Evolutionary conservation across 345 rosid species (phyloP).

Genomic region (Eutrema heterophyllum): DNA sequence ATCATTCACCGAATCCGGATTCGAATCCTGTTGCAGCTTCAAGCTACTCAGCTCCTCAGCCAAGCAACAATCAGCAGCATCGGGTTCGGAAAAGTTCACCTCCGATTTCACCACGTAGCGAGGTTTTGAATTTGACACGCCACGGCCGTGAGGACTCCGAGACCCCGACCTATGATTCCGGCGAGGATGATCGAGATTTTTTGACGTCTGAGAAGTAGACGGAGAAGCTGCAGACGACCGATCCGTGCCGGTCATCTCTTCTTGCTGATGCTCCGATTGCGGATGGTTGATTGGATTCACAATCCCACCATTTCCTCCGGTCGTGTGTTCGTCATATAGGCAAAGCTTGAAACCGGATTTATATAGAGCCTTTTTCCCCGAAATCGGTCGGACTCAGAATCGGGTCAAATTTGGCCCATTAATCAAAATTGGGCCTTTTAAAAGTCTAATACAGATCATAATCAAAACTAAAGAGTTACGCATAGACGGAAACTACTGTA

Average conservation of each 20-base stretch:
- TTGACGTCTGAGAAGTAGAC: slow-evolving; percentile 24
- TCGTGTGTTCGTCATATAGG: no score
- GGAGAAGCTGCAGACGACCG: slow-evolving; percentile 18
- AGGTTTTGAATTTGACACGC: slow-evolving; percentile 21
- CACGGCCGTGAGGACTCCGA: slow-evolving; percentile 23
- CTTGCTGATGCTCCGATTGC: background rate
- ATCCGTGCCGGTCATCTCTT: slow-evolving; percentile 15
- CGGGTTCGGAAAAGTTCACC: slow-evolving; percentile 2
- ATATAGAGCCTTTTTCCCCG: no score
- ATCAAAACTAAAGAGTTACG: no score
- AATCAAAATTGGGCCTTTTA: no score
- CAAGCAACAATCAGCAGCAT: slow-evolving; percentile 23
- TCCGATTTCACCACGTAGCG: slow-evolving; percentile 24
- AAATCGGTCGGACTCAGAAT: no score
- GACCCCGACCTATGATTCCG: slow-evolving; percentile 9
- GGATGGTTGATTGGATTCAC: slow-evolving; percentile 11
- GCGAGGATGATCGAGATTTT: slow-evolving; percentile 2
- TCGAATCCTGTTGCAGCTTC: slow-evolving; percentile 17
- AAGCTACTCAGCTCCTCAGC: slow-evolving; percentile 20
- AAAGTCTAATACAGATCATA: no score
- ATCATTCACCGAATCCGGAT: background rate
- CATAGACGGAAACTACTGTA: no score
- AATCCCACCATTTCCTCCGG: background rate
- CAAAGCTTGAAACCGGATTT: no score
- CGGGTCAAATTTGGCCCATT: no score